Evolutionary conservation across 2,329 filamentous ascomycete genomes (phyloP).

Genomic region (Apiospora saccharicola): DNA sequence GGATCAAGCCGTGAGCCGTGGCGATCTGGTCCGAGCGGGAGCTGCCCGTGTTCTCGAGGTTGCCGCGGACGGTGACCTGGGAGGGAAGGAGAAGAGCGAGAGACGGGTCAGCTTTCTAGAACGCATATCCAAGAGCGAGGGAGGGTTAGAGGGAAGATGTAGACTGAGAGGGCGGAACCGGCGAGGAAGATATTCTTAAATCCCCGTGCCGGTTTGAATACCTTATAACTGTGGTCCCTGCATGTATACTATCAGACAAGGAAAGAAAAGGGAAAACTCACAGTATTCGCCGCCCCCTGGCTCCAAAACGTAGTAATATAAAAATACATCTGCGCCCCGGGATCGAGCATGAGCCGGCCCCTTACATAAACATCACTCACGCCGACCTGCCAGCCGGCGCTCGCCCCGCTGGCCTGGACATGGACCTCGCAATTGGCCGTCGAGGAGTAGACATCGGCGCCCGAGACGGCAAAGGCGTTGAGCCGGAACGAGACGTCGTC

Average conservation of each 20-base stretch:
- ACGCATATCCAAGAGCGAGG: not conserved
- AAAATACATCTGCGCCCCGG: slow-evolving; percentile 43
- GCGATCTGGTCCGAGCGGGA: slow-evolving; percentile 40
- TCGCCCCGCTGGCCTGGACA: slow-evolving; percentile 40
- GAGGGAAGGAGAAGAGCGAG: not conserved
- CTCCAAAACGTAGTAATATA: slow-evolving; percentile 48
- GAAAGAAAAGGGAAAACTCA: slow-evolving; percentile 31
- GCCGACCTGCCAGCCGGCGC: slow-evolving; percentile 49
- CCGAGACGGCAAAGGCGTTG: slow-evolving; percentile 38
- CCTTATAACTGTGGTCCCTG: too few relatives aligned
- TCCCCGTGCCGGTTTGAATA: too few relatives aligned
- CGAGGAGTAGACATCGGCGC: slow-evolving; percentile 33
- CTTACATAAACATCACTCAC: slow-evolving; percentile 43
- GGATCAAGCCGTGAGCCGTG: slow-evolving; percentile 40
- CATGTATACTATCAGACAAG: too few relatives aligned
- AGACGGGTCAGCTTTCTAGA: not conserved
- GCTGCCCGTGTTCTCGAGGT: slow-evolving; percentile 37
- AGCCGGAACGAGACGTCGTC: slow-evolving; percentile 41
- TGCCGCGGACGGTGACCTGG: slow-evolving; percentile 41
- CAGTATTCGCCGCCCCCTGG: slow-evolving; percentile 44
- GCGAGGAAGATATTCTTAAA: too few relatives aligned
- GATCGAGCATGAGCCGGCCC: slow-evolving; percentile 43
- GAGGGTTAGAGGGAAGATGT: not conserved
- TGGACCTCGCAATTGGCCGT: slow-evolving; percentile 49
- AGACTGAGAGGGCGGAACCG: not conserved